These are phyloP conservation scores for Conoideocrella luteorostrata DNA, from an alignment of 2,329 filamentous ascomycete species.

Conservation along the genomic window DNA sequence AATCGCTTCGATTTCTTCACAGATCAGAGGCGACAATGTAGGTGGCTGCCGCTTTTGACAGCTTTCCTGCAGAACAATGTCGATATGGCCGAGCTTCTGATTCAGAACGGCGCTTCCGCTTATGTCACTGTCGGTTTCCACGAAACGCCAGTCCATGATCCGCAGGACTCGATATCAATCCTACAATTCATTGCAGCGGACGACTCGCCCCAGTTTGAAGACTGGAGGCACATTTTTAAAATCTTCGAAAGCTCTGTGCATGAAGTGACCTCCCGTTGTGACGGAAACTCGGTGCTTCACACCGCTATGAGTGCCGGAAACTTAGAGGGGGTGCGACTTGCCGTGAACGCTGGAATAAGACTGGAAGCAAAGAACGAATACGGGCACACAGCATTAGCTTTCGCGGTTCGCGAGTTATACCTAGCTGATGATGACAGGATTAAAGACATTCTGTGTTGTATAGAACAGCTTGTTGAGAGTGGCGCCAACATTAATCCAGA, in stretches of 20 bases:
- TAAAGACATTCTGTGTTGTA: too few species aligned
- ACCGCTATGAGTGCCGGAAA: not conserved
- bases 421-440: too few species aligned
- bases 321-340: not conserved
- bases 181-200: not conserved
- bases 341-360: not conserved
- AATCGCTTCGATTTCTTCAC: too few species aligned
- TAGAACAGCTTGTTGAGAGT: not conserved
- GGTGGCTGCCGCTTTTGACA: slow-evolving; percentile 6
- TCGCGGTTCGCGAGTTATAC: too few species aligned
- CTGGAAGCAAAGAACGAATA: not conserved
- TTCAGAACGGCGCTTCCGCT: not conserved
- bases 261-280: not conserved
- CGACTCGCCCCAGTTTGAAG: not conserved
- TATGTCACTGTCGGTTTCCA: not conserved
- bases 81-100: not conserved
- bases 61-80: not conserved
- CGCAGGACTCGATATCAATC: not conserved
- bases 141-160: too few species aligned
- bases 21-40: too few species aligned
- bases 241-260: not conserved
- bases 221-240: not conserved
- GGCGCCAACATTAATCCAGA: slow-evolving; percentile 2
- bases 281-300: not conserved
- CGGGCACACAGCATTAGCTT: not conserved